phyloP scores from a whole-genome alignment of 2,329 filamentous ascomycete genomes.

The Colletotrichum gigasporum region DNA sequence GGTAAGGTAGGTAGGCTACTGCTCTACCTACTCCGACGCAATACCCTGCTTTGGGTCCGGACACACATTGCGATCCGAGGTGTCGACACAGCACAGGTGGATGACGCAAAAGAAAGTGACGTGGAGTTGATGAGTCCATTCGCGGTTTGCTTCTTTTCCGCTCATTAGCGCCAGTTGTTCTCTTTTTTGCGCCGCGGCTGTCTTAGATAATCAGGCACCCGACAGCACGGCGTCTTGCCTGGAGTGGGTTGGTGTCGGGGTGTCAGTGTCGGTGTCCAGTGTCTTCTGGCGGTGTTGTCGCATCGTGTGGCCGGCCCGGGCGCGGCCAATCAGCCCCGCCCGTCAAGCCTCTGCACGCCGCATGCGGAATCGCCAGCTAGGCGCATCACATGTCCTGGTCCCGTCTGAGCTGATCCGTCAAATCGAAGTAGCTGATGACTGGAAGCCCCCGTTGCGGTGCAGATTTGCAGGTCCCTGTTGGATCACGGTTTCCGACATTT shows the following conservation, averaged over 20 bases:
- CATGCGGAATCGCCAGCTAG: slow-evolving; percentile 22
- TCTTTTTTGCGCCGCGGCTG: neutral
- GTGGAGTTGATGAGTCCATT: no score
- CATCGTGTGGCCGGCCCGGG: neutral
- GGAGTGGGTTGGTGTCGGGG: neutral
- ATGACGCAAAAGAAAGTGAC: no score
- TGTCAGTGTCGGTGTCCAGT: no score
- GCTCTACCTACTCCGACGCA: no score
- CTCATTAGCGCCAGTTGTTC: neutral
- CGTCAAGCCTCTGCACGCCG: slow-evolving; percentile 20
- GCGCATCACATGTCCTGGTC: slow-evolving; percentile 27
- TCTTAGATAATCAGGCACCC: slow-evolving; percentile 10
- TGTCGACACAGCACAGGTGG: no score
- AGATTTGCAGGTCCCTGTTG: slow-evolving; percentile 5
- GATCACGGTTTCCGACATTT: slow-evolving; percentile 19
- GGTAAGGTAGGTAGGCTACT: no score
- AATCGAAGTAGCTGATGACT: slow-evolving; percentile 2
- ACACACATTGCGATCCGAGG: no score
- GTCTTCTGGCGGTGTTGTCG: slow-evolving; percentile 1
- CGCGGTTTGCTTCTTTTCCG: no score
- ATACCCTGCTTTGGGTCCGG: no score
- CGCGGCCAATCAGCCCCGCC: slow-evolving; percentile 26
- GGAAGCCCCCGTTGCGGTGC: slow-evolving; percentile 24
- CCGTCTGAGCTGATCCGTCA: slow-evolving; percentile 8
- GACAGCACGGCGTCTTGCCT: neutral